Base-by-base conservation (phyloP, 1,284 basidiomycete species). In the Mycena sp. region DNA sequence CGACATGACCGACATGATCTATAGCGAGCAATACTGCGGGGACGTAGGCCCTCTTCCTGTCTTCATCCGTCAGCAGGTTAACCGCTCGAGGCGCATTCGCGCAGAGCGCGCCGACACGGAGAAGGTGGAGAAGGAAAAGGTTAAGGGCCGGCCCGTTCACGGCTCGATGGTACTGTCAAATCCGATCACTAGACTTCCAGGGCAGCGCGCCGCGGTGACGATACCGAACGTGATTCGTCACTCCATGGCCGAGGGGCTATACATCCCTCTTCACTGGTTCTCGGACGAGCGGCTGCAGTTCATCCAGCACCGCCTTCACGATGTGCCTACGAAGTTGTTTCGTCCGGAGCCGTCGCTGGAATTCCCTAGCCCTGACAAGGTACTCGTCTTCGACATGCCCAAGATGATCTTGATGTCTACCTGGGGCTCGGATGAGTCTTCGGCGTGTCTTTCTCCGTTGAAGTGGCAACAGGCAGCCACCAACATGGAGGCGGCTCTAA, bases 41-140 rank as follows among this genome's bases (percentile, higher is more conserved):
- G 57, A n/a, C 11, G 57, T 59, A 3, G 49, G 49, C 16, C 57
- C 57, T 0, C 49, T 59, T 12, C 57, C 57, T 0, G 49, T 17
- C 7, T 59, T 59, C 21, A 59, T 59, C 2, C 6, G 49, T 0
- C 30, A 4, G n/a, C 30, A 59, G 43, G 57, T 59, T 3, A 49
- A 59, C 1, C 57, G 49, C 1, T 2, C 10, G 6, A 17, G 49
- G 25, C 29, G 57, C 4, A 19, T 11, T 9, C 19, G 25, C 2
- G 16, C 30, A 0, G 55, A 26, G 30, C 38, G 23, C 11, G 6
- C 17, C 3, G 57, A 58, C 1, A 7, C 11, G 0, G 57, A 51
- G 0, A 51, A 51, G 3, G 10, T 1, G 3, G 14, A 32, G 19
- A 30, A 3, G 3, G 57, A 59, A n/a, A 59, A 52, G 25, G 16